Conservation (phyloP, 1,139 yeast species). For the Lodderomyces margitis region DNA sequence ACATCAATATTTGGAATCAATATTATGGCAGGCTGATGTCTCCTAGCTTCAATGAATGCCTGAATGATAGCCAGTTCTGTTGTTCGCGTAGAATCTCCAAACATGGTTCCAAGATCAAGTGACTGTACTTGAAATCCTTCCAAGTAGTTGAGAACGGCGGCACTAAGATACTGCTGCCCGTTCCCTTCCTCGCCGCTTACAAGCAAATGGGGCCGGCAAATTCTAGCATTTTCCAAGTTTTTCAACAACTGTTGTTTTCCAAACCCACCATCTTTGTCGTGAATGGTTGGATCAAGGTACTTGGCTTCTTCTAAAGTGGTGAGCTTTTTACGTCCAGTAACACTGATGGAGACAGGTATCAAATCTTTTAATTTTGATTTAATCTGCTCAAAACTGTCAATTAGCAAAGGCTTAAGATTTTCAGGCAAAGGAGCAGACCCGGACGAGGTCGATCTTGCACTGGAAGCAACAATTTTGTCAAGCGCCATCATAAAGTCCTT, state of each 20-base stretch:
- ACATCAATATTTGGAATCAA: constrained; percentile 81
- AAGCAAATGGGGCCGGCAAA: constrained; percentile 79
- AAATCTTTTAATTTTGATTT: constrained; percentile 51
- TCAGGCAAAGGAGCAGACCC: constrained; percentile 80
- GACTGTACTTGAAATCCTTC: constrained; percentile 92
- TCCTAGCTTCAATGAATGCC: constrained; percentile 80
- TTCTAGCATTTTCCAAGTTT: constrained; percentile 59
- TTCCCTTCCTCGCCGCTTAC: constrained; percentile 75
- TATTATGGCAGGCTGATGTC: constrained; percentile 86
- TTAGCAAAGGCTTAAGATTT: constrained; percentile 62
- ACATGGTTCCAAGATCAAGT: constrained; percentile 74
- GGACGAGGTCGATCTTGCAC: constrained; percentile 79
- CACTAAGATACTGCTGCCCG: constrained; percentile 85
- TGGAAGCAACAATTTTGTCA: constrained; percentile 87
- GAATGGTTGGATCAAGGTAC: constrained; percentile 56
- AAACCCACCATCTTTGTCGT: constrained; percentile 67
- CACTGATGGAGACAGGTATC: constrained; percentile 54
- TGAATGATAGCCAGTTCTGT: constrained; percentile 86
- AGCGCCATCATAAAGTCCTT: constrained; percentile 85
- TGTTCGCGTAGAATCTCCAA: constrained; percentile 78
- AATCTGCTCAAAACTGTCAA: constrained; percentile 47
- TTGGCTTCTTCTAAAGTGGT: constrained; percentile 70
- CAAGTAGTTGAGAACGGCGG: constrained; percentile 76
- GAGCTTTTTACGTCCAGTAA: constrained; percentile 39
- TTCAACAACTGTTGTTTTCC: constrained; percentile 60